Evolutionary conservation across 768 basidiomycete genomes (phyloP).

Genomic region (Antrodiella citrinella): DNA sequence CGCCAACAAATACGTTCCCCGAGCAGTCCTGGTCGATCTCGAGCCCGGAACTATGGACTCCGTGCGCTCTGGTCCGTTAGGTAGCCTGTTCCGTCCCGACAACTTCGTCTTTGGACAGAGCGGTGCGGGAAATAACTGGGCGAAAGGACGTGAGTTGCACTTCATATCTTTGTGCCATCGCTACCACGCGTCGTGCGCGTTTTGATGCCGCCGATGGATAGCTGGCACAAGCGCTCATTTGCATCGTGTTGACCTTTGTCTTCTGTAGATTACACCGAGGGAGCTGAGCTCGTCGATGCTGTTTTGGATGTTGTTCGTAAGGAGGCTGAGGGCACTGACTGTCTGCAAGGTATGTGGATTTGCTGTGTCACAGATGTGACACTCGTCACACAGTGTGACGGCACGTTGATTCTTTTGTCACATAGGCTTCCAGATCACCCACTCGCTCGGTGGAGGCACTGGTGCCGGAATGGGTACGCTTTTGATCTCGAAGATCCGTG

Average conservation of each 20-base stretch:
- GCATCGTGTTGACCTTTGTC: conserved; percentile 13
- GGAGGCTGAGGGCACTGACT: conserved; percentile 97
- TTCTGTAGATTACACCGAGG: conserved; percentile 75
- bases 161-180: background rate
- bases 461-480: conserved; percentile 99
- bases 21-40: conserved; percentile 94
- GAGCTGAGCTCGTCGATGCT: conserved; percentile 96
- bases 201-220: conserved; percentile 6
- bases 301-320: conserved; percentile 98
- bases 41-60: conserved; percentile 98
- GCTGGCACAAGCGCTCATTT: conserved; percentile 11
- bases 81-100: conserved; percentile 91
- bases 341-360: conserved; percentile 78
- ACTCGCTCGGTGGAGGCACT: conserved; percentile 98
- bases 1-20: conserved; percentile 95
- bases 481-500: conserved; percentile 96
- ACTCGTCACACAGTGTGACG: conserved; percentile 5
- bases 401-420: conserved; percentile 3
- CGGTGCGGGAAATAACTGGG: conserved; percentile 99
- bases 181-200: conserved; percentile 4
- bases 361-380: background rate
- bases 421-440: conserved; percentile 95
- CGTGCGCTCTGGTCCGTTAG: conserved; percentile 83
- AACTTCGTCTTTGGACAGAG: conserved; percentile 98
- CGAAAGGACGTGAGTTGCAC: conserved; percentile 86